Evolutionary conservation across 2,329 filamentous ascomycete genomes (phyloP), one percentile per base, ranked within the genome.

Genomic region (Cercospora zeina): DNA sequence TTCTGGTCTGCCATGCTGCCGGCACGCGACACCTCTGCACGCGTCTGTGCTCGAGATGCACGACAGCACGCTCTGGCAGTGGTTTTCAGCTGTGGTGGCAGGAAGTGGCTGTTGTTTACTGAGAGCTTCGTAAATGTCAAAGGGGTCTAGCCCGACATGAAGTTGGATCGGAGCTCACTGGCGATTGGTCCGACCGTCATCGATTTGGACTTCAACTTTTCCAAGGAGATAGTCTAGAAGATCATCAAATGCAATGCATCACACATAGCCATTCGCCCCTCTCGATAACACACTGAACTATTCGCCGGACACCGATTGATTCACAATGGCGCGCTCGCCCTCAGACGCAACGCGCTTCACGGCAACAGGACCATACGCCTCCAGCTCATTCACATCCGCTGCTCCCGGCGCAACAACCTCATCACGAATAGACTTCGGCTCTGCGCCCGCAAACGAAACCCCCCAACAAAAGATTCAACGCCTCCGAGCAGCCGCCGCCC

Each of bases 311-410:
- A 16, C n/a, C 34, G 30, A 10, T 13, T 3, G 9, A 37, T 27
- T 42, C 62, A 75, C 24, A 49, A 81, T 81, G 79, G 83, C 88
- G 64, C 87, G 89, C 74, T 90, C 86, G 78, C 87, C 89, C 74
- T 85, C 85, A 70, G 90, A 93, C 75, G 90, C 90, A 68, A 95
- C 90, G 71, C 87, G 89, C 73, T 95, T 90, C 77, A 90, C 87
- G 14, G 79, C 86, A 27, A 89, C 86, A 16, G 85, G 83, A 64
- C 87, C 87, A 36, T 89, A 91, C 77, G 89, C 89, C 70, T 83
- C 83, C 67, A 85, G 86, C 68, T 89, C 89, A 74, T 76, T 82
- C 45, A 75, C 77, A 37, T 56, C 63, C 42, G 45, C 58, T 45
- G 75, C 73, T 39, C 65, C 70, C 55, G 62, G 62, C 58, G 31